phyloP scores from a whole-genome alignment of 768 basidiomycete genomes.

The Boletus rufocinnamomeus region DNA sequence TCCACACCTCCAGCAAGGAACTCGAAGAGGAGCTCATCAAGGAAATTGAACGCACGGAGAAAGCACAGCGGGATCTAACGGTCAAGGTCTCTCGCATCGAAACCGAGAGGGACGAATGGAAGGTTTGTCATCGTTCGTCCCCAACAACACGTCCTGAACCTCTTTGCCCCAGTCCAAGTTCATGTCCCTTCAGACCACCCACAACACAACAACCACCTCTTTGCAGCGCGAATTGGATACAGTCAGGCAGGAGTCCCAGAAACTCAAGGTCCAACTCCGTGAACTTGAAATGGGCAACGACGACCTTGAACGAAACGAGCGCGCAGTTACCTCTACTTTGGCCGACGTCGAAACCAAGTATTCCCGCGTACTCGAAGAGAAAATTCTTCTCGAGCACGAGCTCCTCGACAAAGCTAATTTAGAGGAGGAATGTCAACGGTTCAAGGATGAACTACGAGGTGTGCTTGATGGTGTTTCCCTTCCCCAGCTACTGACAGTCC shows the following conservation, averaged over 20 bases:
- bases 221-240: slow-evolving; percentile 91
- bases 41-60: slow-evolving; percentile 87
- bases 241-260: slow-evolving; percentile 72
- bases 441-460: slow-evolving; percentile 95
- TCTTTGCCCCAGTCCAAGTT: slow-evolving; percentile 63
- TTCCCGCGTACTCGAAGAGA: slow-evolving; percentile 90
- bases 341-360: slow-evolving; percentile 88
- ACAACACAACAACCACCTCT: slow-evolving; percentile 88
- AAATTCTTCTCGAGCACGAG: slow-evolving; percentile 96
- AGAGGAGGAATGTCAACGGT: slow-evolving; percentile 87
- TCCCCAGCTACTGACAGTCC: slow-evolving; percentile 18
- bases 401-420: slow-evolving; percentile 85
- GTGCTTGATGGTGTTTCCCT: slow-evolving; percentile 36
- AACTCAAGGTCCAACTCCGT: slow-evolving; percentile 69
- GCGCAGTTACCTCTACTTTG: slow-evolving; percentile 80
- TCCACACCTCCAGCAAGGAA: slow-evolving; percentile 85
- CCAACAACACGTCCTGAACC: slow-evolving; percentile 2
- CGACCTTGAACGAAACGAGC: slow-evolving; percentile 92
- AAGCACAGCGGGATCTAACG: slow-evolving; percentile 77
- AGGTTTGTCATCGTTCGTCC: slow-evolving; percentile 52
- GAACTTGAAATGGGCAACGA: slow-evolving; percentile 98
- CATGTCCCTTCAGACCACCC: slow-evolving; percentile 83
- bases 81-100: slow-evolving; percentile 71
- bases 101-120: slow-evolving; percentile 87
- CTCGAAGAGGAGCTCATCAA: slow-evolving; percentile 91